phyloP scores from a whole-genome alignment of 2,329 filamentous ascomycete species.

The Beauveria brongniartii region DNA sequence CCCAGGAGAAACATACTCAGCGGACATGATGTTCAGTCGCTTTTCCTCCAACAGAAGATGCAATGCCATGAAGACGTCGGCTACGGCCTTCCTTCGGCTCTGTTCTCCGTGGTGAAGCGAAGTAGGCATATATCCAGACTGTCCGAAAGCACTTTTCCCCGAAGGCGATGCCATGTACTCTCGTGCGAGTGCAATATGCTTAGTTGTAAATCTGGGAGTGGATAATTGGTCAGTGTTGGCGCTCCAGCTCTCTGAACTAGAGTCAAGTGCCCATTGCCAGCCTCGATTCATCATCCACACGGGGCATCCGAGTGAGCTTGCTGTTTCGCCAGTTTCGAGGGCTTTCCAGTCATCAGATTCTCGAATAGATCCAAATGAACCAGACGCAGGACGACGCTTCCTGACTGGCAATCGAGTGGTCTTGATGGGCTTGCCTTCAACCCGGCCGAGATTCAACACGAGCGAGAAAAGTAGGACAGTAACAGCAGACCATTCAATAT shows the following conservation, averaged over 20 bases:
- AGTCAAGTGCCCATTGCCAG: conserved; percentile 66
- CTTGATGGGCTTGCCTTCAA: conserved; percentile 19
- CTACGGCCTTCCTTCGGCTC: conserved; percentile 50
- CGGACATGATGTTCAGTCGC: conserved; percentile 61
- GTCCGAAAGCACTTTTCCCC: conserved; percentile 47
- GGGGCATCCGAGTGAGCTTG: conserved; percentile 41
- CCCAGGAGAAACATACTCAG: conserved; percentile 36
- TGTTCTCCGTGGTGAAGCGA: conserved; percentile 43
- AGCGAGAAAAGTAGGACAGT: conserved; percentile 56
- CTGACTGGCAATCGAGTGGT: conserved; percentile 22
- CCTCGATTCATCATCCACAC: conserved; percentile 53
- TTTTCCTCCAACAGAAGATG: conserved; percentile 86
- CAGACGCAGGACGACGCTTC: conserved; percentile 25
- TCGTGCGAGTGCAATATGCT: conserved; percentile 50
- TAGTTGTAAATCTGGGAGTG: conserved; percentile 35
- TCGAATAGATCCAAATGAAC: conserved; percentile 27
- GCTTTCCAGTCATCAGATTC: conserved; percentile 39
- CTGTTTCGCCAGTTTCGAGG: conserved; percentile 38
- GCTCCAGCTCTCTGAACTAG: conserved; percentile 26
- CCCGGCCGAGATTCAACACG: conserved; percentile 50
- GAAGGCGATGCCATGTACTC: conserved; percentile 54
- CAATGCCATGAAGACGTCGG: conserved; percentile 65
- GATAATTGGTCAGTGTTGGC: conserved; percentile 19
- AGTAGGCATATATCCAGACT: conserved; percentile 58
- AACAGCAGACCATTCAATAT: conserved; percentile 63